These are phyloP conservation scores for Naganishia vaughanmartiniae DNA, from an alignment of 768 basidiomycete species.

Conservation along the genomic window DNA sequence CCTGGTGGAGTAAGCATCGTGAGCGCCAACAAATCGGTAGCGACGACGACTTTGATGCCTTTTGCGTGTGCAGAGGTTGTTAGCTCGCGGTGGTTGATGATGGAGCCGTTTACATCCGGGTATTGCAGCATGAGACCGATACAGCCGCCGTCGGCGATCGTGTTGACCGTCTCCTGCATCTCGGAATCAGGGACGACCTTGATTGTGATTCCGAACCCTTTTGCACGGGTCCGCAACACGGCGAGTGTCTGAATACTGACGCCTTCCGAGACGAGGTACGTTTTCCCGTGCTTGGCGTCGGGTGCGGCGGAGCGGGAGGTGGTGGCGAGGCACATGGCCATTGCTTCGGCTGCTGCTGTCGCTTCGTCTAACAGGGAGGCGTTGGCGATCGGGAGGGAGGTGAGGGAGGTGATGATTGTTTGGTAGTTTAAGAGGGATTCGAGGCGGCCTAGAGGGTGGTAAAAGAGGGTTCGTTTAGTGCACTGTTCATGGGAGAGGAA, in stretches of 20 bases:
- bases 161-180: slow-evolving; percentile 57
- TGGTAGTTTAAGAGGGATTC: slow-evolving; percentile 97
- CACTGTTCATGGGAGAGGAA: background rate
- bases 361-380: slow-evolving; percentile 93
- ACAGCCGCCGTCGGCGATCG: slow-evolving; percentile 41
- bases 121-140: slow-evolving; percentile 92
- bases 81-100: slow-evolving; percentile 69
- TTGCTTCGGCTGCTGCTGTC: slow-evolving; percentile 90
- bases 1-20: slow-evolving; percentile 92
- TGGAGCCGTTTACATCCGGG: slow-evolving; percentile 80
- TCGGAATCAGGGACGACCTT: slow-evolving; percentile 60
- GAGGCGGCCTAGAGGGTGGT: slow-evolving; percentile 68
- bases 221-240: slow-evolving; percentile 84
- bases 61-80: slow-evolving; percentile 67
- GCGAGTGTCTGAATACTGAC: slow-evolving; percentile 86
- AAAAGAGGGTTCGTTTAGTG: background rate
- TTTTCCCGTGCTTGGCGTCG: slow-evolving; percentile 56
- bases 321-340: slow-evolving; percentile 85
- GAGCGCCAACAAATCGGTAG: slow-evolving; percentile 87
- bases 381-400: slow-evolving; percentile 91
- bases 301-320: slow-evolving; percentile 43
- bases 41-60: slow-evolving; percentile 79
- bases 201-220: slow-evolving; percentile 86
- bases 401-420: slow-evolving; percentile 91
- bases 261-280: slow-evolving; percentile 78